These are phyloP conservation scores for Pezizomycotina sp. DNA, from an alignment of 2,329 filamentous ascomycete species.

Conservation along the genomic window DNA sequence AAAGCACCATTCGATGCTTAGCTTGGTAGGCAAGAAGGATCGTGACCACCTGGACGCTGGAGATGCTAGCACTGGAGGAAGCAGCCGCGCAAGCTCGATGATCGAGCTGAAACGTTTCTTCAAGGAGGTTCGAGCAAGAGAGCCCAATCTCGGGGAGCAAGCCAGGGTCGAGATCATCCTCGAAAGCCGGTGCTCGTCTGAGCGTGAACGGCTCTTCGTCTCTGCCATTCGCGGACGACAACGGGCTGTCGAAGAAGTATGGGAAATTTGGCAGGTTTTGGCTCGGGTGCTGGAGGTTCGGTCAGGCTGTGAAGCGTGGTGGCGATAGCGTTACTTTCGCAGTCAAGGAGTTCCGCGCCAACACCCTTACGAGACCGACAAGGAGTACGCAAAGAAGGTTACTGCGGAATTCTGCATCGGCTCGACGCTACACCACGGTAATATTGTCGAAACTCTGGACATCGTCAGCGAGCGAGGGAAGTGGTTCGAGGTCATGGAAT, in stretches of 20 bases:
- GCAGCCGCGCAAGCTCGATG: constrained; percentile 59
- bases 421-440: constrained; percentile 89
- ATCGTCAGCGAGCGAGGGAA: constrained; percentile 85
- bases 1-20: constrained; percentile 38
- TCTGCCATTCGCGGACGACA: constrained; percentile 82
- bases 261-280: constrained; percentile 89
- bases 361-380: constrained; percentile 88
- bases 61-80: constrained; percentile 34
- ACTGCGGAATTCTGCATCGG: constrained; percentile 97
- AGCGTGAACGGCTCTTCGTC: constrained; percentile 39
- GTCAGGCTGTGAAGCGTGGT: constrained; percentile 85
- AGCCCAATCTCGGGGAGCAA: constrained; percentile 43
- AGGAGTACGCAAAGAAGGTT: constrained; percentile 94
- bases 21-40: constrained; percentile 28
- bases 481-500: constrained; percentile 99
- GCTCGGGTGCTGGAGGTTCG: too few relatives aligned
- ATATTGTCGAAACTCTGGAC: constrained; percentile 94
- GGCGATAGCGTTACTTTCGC: constrained; percentile 89
- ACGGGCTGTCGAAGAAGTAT: constrained; percentile 78
- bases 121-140: constrained; percentile 54
- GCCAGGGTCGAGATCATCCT: constrained; percentile 36
- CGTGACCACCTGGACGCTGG: constrained; percentile 34
- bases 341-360: constrained; percentile 87
- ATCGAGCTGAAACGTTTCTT: constrained; percentile 94
- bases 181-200: constrained; percentile 35